Base-by-base conservation (phyloP, 192 early-diverging fungal species). In the Coemansia sp. region DNA sequence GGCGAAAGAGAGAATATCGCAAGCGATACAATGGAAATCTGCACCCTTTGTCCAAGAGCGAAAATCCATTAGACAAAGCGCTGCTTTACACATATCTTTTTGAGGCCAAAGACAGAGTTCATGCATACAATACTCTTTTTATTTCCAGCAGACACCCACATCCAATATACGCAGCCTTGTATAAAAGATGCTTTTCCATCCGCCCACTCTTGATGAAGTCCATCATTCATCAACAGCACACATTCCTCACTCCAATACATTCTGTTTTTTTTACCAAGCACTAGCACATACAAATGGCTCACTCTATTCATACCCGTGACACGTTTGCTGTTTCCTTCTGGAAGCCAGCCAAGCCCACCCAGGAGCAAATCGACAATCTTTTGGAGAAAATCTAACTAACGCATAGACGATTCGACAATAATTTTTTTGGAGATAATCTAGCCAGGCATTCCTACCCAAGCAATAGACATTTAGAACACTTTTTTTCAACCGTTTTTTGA, bases 311-410 rank as follows among this genome's bases (percentile, higher is more conserved):
- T 40, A 27, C 33, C 2, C 50, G 19, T 11, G 21, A 52, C 28
- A 32, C n/a, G 1, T n/a, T 25, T 6, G 16, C 50, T 9, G 29
- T 31, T 6, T 29, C 30, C 16, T 7, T 19, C 23, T 60, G 58
- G 58, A 60, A 51, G 29, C 59, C 59, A 1, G 29, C 59, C 6
- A 52, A 22, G 30, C 59, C 59, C 19, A 44, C 59, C 28, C 49
- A 52, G 16, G 59, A 61, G 11, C 59, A 61, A 29, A 43, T 61
- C 18, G 50, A 61, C 4, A 52, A 51, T 22, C 59, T 61, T 9
- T 24, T 60, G 24, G 48, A 60, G 8, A 18, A 60, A 1, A 60
- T 60, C 19, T 60, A 60, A 21, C 18, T 8, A 44, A 21, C 42
- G 5, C 40, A 43, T 43, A 43, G 43, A 44, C 35, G 14, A 16